Base-by-base conservation (phyloP, 495 filamentous ascomycete genomes). In the Podospora pseudopauciseta region DNA sequence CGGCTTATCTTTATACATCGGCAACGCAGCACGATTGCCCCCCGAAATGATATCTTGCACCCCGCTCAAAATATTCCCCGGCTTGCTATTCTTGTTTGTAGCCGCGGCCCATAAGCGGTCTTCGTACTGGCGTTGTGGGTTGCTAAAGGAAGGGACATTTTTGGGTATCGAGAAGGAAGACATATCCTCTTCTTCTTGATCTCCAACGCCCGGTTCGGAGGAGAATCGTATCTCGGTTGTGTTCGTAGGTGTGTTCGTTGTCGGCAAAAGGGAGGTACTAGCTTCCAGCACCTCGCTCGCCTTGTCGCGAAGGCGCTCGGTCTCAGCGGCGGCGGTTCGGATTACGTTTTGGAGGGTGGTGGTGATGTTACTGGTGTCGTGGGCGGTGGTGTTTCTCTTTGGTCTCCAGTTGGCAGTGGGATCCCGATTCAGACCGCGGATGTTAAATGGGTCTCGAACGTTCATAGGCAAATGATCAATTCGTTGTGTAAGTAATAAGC, bases 1-100 rank as follows among this genome's bases (percentile, higher is more conserved):
- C 27, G 95, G 95, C 75, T 99, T 99, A 79, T 99, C 95, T 83
- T 99, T 99, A 80, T 99, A 99, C 89, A 98, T 91, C 54, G 95
- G 95, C 27, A 99, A 81, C 39, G 88, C 84, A 63, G 84, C 86
- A 39, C 85, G 80, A 49, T 20, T 82, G 81, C 75, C 71, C 59
- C 72, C 78, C 82, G 79, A 83, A 84, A 71, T 81, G 15, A 49
- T 49, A 65, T 81, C 79, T 64, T 83, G 81, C 15, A 86, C 76
- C 15, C 76, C 79, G 79, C 72, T 56, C 87, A 75, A 61, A 85
- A 80, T 73, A 65, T 56, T 30, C 5, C 30, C 23, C 18, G 27
- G 30, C 30, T 61, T 18, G 26, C 27, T 61, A 16, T 61, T 7
- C 30, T 63, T 63, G 27, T 63, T n/a, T 23, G 28, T 63, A 34